Conservation (phyloP, 2,329 filamentous ascomycete species). For the Incumbomyces lentus region DNA sequence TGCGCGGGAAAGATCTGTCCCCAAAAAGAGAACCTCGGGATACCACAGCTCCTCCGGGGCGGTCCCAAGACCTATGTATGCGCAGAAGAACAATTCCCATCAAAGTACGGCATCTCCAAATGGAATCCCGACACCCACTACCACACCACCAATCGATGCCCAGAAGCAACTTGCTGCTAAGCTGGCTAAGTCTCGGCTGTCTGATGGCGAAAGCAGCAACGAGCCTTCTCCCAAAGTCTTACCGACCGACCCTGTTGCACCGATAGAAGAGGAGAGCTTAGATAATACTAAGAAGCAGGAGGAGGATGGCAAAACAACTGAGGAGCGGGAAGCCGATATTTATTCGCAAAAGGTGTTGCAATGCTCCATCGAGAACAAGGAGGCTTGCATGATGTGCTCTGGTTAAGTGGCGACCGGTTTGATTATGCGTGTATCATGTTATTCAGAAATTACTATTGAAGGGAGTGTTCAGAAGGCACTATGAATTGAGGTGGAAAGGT, state of each 20-base stretch:
- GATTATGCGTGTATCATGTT: too few species aligned
- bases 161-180: conserved; percentile 39
- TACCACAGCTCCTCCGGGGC: conserved; percentile 49
- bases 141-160: conserved; percentile 52
- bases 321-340: conserved; percentile 77
- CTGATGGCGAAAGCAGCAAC: conserved; percentile 67
- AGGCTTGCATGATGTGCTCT: conserved; percentile 94
- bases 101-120: conserved; percentile 34
- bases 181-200: conserved; percentile 43
- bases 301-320: conserved; percentile 63
- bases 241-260: conserved; percentile 70
- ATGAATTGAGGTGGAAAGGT: too few species aligned
- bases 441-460: too few species aligned
- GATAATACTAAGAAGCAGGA: conserved; percentile 46
- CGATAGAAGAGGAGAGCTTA: conserved; percentile 54
- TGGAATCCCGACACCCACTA: conserved; percentile 58
- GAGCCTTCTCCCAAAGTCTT: conserved; percentile 65
- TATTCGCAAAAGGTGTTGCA: conserved; percentile 85
- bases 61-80: conserved; percentile 58
- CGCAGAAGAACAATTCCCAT: conserved; percentile 37
- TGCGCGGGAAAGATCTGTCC: conserved; percentile 47
- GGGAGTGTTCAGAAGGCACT: too few species aligned
- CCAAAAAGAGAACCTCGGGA: conserved; percentile 57
- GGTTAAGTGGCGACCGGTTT: conserved; percentile 45
- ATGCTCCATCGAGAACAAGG: conserved; percentile 96